Evolutionary conservation across 352 stramenopile species (phyloP), one percentile per base, ranked within the genome.

Genomic region (Phytopythium boreale): DNA sequence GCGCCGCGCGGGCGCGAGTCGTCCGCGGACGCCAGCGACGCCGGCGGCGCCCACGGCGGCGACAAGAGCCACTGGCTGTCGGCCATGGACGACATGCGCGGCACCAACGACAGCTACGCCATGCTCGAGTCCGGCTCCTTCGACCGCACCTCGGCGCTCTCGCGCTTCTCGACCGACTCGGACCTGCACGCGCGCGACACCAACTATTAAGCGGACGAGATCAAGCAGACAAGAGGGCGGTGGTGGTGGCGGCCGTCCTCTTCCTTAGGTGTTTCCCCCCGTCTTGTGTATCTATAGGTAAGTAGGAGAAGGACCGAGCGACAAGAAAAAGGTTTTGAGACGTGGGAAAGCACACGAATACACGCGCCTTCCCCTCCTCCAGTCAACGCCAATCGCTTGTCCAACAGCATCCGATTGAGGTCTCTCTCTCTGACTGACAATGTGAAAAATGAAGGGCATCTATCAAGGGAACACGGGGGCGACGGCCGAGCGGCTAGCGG

Each of bases 51-150:
- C 55, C 9, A 17, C 47, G 58, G 56, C 53, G 76, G 71, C 36
- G 68, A 77, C 15, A 59, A 75, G 29, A 82, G 71, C 27, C 82
- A 92, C 75, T 92, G 84, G 84, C 68, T 82, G 59, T 69, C 80
- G 37, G 75, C 73, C 36, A 89, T 89, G 80, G 77, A 88, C 61
- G 77, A 87, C 22, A 90, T 90, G 79, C 84, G 84, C n/a, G 84
- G 82, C 68, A 93, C 84, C 0, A 85, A 84, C 65, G 84, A 93
- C 75, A 89, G 79, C 72, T 93, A 93, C 71, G 84, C 82, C 11
- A 93, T 93, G 84, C 73, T 93, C 61, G 82, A 91, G 69, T 84
- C 81, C 39, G 78, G 74, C n/a, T 85, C 82, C 36, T 92, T 83
- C 67, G 77, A 84, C 66, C 80, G 84, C 10, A 84, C 76, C 52